phyloP scores from a whole-genome alignment of 2,329 filamentous ascomycete species.

The Xylariaceae sp. region DNA sequence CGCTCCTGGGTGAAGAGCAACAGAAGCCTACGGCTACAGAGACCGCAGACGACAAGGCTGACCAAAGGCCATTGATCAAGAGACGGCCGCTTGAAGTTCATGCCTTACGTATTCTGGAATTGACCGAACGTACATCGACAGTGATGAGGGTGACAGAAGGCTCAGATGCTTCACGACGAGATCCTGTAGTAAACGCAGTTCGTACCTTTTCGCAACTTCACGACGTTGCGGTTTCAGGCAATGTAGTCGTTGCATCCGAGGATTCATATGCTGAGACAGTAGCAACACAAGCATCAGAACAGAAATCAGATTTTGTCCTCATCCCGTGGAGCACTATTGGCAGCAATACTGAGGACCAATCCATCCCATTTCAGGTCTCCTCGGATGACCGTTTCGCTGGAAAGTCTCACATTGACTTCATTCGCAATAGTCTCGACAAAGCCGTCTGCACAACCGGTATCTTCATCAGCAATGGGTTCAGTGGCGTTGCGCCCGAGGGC shows the following conservation, averaged over 20 bases:
- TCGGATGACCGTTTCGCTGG: conserved; percentile 58
- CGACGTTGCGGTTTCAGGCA: conserved; percentile 77
- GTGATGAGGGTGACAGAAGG: conserved; percentile 91
- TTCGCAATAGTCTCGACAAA: conserved; percentile 61
- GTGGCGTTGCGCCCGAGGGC: conserved; percentile 34
- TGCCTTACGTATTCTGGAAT: conserved; percentile 78
- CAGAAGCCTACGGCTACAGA: conserved; percentile 19
- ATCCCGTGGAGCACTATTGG: conserved; percentile 89
- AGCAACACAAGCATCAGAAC: conserved; percentile 63
- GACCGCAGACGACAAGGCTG: conserved; percentile 20
- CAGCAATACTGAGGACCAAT: conserved; percentile 63
- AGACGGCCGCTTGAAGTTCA: conserved; percentile 66
- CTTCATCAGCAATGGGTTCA: conserved; percentile 65
- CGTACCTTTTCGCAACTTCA: conserved; percentile 81
- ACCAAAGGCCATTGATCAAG: conserved; percentile 25
- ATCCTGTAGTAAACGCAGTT: conserved; percentile 90
- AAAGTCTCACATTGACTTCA: conserved; percentile 67
- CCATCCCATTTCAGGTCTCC: conserved; percentile 38
- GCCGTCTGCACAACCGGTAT: conserved; percentile 68
- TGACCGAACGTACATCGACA: conserved; percentile 88
- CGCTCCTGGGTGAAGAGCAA: conserved; percentile 60
- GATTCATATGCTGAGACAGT: conserved; percentile 76
- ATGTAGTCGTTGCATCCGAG: conserved; percentile 75
- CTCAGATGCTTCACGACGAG: conserved; percentile 66
- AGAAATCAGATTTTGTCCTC: conserved; percentile 69